Conservation (phyloP, 139 green algal species). For the Haematococcus lacustris region DNA sequence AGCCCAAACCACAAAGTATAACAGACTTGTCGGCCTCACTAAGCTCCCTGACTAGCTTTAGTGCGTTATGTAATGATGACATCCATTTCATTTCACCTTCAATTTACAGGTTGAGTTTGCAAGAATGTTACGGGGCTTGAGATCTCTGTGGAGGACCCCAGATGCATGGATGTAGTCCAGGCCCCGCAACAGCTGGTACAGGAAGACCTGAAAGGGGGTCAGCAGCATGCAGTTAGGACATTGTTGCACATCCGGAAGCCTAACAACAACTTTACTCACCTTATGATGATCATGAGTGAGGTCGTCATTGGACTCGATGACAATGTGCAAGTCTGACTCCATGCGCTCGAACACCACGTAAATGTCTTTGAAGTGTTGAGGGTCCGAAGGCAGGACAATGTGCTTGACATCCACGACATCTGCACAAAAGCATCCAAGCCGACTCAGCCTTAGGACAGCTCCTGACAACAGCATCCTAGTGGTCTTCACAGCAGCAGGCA, state of each 20-base stretch:
- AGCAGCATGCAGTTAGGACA: not conserved
- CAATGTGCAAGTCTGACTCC: slow-evolving; percentile 37
- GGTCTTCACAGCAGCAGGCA: no score
- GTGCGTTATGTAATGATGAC: no score
- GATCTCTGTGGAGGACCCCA: not conserved
- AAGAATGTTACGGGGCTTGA: slow-evolving; percentile 92
- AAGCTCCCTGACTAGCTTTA: no score
- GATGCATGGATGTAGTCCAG: slow-evolving; percentile 87
- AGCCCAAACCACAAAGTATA: no score
- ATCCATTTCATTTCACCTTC: no score
- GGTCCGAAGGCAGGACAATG: slow-evolving; percentile 90
- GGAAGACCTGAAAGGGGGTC: slow-evolving; percentile 74
- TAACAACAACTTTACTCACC: slow-evolving; percentile 25
- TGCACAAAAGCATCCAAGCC: not conserved
- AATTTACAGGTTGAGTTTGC: slow-evolving; percentile 69
- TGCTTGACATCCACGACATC: slow-evolving; percentile 94
- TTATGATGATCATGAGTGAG: slow-evolving; percentile 94
- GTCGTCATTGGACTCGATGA: slow-evolving; percentile 85
- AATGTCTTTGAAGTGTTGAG: slow-evolving; percentile 93
- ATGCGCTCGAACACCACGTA: slow-evolving; percentile 75
- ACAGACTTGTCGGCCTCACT: no score
- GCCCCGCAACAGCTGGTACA: slow-evolving; percentile 90
- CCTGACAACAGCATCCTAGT: slow-evolving; percentile 29
- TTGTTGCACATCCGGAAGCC: not conserved
- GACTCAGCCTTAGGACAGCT: not conserved